These are phyloP conservation scores for Mucor irregularis DNA, from an alignment of 371 early-diverging fungal species.

Conservation along the genomic window DNA sequence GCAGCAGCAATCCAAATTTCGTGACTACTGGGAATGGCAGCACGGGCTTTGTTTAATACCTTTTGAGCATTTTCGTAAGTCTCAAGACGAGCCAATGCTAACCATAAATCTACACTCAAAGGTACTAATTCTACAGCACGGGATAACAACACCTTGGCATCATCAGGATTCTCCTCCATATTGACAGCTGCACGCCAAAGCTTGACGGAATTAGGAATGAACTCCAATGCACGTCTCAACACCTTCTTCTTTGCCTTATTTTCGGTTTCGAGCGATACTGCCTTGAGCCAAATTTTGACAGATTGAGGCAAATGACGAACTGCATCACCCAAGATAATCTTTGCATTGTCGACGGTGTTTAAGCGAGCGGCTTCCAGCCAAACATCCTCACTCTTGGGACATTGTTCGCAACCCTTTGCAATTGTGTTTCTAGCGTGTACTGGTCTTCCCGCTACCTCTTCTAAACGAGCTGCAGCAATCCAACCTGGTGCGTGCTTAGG, in stretches of 20 bases:
- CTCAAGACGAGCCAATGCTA: conserved; percentile 92
- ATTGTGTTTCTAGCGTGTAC: conserved; percentile 84
- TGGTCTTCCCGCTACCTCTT: conserved; percentile 88
- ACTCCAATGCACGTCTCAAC: conserved; percentile 92
- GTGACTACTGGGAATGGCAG: conserved; percentile 83
- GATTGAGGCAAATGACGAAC: conserved; percentile 89
- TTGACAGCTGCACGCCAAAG: conserved; percentile 93
- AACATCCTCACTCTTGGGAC: conserved; percentile 92
- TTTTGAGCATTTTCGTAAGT: conserved; percentile 86
- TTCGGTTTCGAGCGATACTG: conserved; percentile 86
- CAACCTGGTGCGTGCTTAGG: conserved; percentile 96
- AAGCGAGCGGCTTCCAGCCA: conserved; percentile 96
- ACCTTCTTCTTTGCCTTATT: conserved; percentile 77
- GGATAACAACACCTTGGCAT: conserved; percentile 87
- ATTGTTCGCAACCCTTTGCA: conserved; percentile 91
- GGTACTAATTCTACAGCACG: conserved; percentile 94
- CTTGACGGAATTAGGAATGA: conserved; percentile 88
- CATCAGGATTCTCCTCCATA: conserved; percentile 90
- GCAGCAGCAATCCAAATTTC: conserved; percentile 97
- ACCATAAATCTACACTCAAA: conserved; percentile 90
- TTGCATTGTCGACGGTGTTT: conserved; percentile 82
- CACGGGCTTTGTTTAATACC: conserved; percentile 90
- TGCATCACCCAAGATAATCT: conserved; percentile 88
- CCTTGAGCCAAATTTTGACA: conserved; percentile 92
- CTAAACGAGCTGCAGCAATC: conserved; percentile 97